These are phyloP conservation scores for Cercospora sp. DNA, from an alignment of 2,329 filamentous ascomycete genomes.

Conservation along the genomic window DNA sequence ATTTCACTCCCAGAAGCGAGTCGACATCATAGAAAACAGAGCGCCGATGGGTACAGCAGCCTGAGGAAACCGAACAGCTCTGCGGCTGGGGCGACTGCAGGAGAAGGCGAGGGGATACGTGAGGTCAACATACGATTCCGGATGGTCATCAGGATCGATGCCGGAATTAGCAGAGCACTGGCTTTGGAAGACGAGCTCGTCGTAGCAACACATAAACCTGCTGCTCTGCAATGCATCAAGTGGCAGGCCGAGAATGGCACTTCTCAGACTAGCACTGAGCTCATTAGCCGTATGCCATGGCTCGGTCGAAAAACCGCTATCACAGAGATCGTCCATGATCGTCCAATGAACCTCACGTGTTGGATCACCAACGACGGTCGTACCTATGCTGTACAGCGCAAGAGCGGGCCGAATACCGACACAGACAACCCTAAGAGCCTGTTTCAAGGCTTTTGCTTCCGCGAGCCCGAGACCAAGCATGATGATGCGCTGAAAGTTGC, in stretches of 20 bases:
- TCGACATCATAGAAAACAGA: slow-evolving; percentile 54
- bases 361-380: slow-evolving; percentile 89
- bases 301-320: slow-evolving; percentile 75
- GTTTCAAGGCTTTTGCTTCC: slow-evolving; percentile 91
- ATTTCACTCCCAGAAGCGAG: slow-evolving; percentile 67
- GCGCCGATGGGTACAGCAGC: slow-evolving; percentile 40
- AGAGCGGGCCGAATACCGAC: slow-evolving; percentile 39
- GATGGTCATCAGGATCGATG: slow-evolving; percentile 98
- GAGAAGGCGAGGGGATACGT: slow-evolving; percentile 77
- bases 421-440: slow-evolving; percentile 60
- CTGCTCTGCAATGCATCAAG: slow-evolving; percentile 93
- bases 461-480: slow-evolving; percentile 63
- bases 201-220: slow-evolving; percentile 86
- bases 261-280: slow-evolving; percentile 85
- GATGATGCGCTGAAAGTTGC: slow-evolving; percentile 71
- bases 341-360: slow-evolving; percentile 91
- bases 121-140: slow-evolving; percentile 91
- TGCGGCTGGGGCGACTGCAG: slow-evolving; percentile 59
- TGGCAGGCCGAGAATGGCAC: slow-evolving; percentile 84
- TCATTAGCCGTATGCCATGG: slow-evolving; percentile 85
- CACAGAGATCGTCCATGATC: slow-evolving; percentile 85
- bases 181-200: slow-evolving; percentile 91
- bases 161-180: slow-evolving; percentile 83
- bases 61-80: slow-evolving; percentile 28
- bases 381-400: slow-evolving; percentile 85